Conservation (phyloP, 106 monocot genomes). For the Dendrobium chrysotoxum region DNA sequence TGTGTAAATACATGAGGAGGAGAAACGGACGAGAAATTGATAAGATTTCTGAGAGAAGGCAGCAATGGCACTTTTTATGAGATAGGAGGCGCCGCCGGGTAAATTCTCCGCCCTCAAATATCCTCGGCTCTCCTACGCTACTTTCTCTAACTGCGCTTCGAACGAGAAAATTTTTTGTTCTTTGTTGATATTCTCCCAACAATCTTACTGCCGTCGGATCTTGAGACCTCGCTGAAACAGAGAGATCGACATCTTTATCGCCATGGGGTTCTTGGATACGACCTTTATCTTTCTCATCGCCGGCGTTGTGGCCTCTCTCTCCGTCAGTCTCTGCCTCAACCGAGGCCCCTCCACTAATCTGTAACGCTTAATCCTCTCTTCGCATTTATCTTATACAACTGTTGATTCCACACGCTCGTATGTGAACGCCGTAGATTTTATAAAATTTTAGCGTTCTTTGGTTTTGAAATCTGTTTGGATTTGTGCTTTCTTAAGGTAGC, state of each 20-base stretch:
- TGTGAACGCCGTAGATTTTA: background rate
- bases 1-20: too few relatives aligned
- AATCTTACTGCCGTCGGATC: background rate
- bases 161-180: background rate
- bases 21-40: too few relatives aligned
- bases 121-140: background rate
- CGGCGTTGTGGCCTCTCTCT: constrained; percentile 65
- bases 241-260: background rate
- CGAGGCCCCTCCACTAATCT: constrained; percentile 88
- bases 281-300: constrained; percentile 66
- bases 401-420: background rate
- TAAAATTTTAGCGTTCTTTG: background rate
- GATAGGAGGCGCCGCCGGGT: too few relatives aligned
- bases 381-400: background rate
- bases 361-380: constrained; percentile 21
- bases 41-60: too few relatives aligned
- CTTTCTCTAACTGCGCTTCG: background rate
- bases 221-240: background rate
- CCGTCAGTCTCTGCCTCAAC: constrained; percentile 76
- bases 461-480: background rate
- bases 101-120: background rate
- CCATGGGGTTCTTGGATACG: constrained; percentile 81
- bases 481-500: background rate
- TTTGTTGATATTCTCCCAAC: too few relatives aligned
- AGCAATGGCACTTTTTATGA: too few relatives aligned